Conservation (phyloP, 2,329 filamentous ascomycete species). For the Sarocladium brachiariae region DNA sequence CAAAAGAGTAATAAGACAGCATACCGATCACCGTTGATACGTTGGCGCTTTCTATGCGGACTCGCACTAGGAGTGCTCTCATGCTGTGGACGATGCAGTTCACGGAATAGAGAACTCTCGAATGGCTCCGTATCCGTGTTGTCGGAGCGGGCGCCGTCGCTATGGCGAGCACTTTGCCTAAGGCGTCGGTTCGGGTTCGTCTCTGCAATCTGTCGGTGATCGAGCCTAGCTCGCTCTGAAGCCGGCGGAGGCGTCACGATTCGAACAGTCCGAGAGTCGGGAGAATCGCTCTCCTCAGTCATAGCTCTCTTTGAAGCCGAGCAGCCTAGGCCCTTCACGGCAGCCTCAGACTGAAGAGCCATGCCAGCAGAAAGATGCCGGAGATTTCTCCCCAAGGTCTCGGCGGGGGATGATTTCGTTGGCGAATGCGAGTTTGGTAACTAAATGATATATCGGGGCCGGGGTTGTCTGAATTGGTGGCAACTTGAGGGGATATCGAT, state of each 20-base stretch:
- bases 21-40: constrained; percentile 57
- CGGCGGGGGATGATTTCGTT: neutral
- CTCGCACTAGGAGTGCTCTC: constrained; percentile 48
- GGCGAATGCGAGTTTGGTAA: no score
- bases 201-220: constrained; percentile 34
- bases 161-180: constrained; percentile 28
- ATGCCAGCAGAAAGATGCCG: neutral
- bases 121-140: constrained; percentile 40
- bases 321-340: constrained; percentile 5
- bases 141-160: constrained; percentile 26
- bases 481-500: neutral
- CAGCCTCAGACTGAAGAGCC: constrained; percentile 1
- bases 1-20: constrained; percentile 12
- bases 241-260: constrained; percentile 38
- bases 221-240: constrained; percentile 35
- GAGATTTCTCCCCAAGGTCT: neutral
- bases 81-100: constrained; percentile 42
- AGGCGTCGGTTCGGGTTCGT: constrained; percentile 23
- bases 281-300: constrained; percentile 21
- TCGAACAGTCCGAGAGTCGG: constrained; percentile 28
- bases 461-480: no score
- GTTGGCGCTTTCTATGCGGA: constrained; percentile 51
- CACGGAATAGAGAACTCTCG: constrained; percentile 43
- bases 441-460: no score
- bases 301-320: constrained; percentile 26